phyloP scores from a whole-genome alignment of 202 grass and related monocot species.

The Dendrocalamus latiflorus region DNA sequence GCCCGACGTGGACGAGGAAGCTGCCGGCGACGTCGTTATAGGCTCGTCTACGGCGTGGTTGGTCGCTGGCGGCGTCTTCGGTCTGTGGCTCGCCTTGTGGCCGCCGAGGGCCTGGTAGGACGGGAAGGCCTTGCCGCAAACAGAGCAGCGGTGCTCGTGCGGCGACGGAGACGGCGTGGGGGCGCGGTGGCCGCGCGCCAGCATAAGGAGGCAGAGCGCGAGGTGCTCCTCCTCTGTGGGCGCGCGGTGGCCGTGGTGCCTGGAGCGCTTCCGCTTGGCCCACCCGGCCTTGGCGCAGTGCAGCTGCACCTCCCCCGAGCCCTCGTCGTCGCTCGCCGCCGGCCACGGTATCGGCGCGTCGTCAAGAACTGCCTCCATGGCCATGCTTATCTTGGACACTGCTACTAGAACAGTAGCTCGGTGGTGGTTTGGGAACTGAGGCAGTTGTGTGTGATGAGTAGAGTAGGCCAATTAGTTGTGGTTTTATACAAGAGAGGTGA shows the following conservation, averaged over 20 bases:
- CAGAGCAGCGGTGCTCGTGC: conserved; percentile 37
- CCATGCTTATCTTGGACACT: conserved; percentile 5
- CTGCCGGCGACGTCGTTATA: no score
- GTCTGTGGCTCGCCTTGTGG: conserved; percentile 87
- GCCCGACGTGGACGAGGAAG: background rate
- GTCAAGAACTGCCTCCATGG: background rate
- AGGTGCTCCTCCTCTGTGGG: conserved; percentile 31
- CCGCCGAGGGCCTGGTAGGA: conserved; percentile 89
- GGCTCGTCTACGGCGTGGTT: no score
- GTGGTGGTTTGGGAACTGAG: no score
- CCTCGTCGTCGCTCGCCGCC: background rate
- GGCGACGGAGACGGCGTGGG: no score
- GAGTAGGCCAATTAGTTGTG: no score
- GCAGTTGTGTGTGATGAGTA: no score
- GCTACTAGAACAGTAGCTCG: no score
- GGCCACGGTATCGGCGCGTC: background rate
- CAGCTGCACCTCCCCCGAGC: background rate
- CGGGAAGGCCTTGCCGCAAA: conserved; percentile 74
- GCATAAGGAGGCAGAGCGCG: conserved; percentile 66
- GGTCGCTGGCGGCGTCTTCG: background rate
- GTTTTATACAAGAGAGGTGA: no score
- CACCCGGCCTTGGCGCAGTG: background rate
- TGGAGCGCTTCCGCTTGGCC: conserved; percentile 3
- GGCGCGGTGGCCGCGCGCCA: conserved; percentile 30
- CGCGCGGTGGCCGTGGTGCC: background rate